Percentiles rank a stretch among this genome's conserved stretches.
Evolutionary conservation across 169 alveolate species (phyloP).

Genomic region (Cryptosporidium canis): DNA sequence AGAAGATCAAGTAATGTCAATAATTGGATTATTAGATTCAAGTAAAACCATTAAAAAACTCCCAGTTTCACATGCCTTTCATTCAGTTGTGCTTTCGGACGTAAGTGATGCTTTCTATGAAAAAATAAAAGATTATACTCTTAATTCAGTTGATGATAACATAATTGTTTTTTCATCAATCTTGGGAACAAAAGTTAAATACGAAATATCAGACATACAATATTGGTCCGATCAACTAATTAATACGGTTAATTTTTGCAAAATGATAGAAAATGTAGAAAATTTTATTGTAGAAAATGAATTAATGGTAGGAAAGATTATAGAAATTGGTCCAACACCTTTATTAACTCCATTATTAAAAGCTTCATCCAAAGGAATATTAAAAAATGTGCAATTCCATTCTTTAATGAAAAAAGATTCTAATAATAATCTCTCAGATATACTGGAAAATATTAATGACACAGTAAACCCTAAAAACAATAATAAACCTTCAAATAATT

Average conservation of each 20-base stretch:
- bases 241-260: constrained; percentile 68
- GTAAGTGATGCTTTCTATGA: constrained; percentile 12
- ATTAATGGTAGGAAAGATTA: constrained; percentile 28
- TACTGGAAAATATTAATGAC: not conserved
- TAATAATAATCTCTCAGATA: not conserved
- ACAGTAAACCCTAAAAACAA: not conserved
- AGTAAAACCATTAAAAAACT: constrained; percentile 35
- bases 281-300: constrained; percentile 1
- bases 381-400: constrained; percentile 4
- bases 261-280: constrained; percentile 42
- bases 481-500: not conserved
- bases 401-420: constrained; percentile 1
- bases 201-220: constrained; percentile 17
- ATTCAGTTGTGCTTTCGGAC: constrained; percentile 69
- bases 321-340: constrained; percentile 78
- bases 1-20: constrained; percentile 71
- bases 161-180: constrained; percentile 60
- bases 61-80: constrained; percentile 76
- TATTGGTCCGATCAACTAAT: constrained; percentile 74
- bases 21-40: constrained; percentile 51
- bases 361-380: not conserved
- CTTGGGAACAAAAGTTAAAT: constrained; percentile 53
- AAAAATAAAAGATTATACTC: constrained; percentile 5
- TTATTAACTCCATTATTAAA: constrained; percentile 71
- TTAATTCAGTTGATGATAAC: constrained; percentile 14